These are phyloP conservation scores for Marsdenia floribunda DNA, from an alignment of 257 asterid genomes.

Conservation along the genomic window DNA sequence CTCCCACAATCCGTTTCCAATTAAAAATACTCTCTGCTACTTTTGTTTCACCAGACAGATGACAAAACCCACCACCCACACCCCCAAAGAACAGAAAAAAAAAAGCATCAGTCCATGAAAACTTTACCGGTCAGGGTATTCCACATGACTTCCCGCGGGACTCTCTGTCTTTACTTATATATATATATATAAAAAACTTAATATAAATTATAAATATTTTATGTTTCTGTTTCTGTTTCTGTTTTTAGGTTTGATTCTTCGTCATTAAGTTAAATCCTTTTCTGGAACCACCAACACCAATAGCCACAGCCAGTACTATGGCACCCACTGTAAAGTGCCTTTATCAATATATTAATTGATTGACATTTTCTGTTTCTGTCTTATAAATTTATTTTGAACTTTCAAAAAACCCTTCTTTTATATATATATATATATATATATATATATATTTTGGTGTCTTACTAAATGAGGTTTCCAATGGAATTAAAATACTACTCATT, in stretches of 20 bases:
- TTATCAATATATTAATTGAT: not conserved
- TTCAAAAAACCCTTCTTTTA: too few species aligned
- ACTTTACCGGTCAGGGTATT: conserved; percentile 16
- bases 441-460: too few species aligned
- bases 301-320: conserved; percentile 17
- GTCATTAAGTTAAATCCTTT: conserved; percentile 49
- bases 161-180: conserved; percentile 9
- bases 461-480: too few species aligned
- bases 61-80: not conserved
- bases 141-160: conserved; percentile 30
- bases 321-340: not conserved
- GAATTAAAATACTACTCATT: too few species aligned
- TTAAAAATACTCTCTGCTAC: not conserved
- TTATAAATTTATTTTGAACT: too few species aligned
- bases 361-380: too few species aligned
- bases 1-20: not conserved
- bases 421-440: too few species aligned
- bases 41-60: not conserved
- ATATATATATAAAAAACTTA: not conserved
- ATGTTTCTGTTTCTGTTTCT: conserved; percentile 17
- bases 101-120: conserved; percentile 8
- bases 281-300: conserved; percentile 30
- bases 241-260: conserved; percentile 44
- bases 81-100: not conserved
- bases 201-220: conserved; percentile 7